Percentiles rank a stretch among this genome's conserved stretches.
These are phyloP conservation scores for Planoprotostelium fungivorum DNA, from an alignment of 78 protist species.

Conservation along the genomic window DNA sequence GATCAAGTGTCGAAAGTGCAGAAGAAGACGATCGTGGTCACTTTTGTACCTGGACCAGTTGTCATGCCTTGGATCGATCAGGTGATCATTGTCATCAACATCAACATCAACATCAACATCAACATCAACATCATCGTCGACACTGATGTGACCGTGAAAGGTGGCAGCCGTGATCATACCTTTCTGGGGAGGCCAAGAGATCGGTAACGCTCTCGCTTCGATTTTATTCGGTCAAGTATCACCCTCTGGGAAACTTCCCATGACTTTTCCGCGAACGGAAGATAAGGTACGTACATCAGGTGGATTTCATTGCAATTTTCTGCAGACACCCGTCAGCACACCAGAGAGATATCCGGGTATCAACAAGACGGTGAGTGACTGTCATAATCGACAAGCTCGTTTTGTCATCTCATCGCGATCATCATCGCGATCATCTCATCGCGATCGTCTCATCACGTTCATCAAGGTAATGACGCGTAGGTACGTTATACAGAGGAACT, in stretches of 20 bases:
- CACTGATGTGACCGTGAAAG: background rate
- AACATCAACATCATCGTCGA: too few relatives aligned
- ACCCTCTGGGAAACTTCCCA: slow-evolving; percentile 53
- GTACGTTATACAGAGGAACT: slow-evolving; percentile 41
- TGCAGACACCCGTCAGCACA: background rate
- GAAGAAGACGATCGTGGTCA: slow-evolving; percentile 4
- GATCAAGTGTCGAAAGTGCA: background rate
- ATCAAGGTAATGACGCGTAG: background rate
- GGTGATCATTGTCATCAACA: slow-evolving; percentile 1
- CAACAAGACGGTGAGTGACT: background rate
- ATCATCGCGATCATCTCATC: background rate
- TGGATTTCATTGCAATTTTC: background rate
- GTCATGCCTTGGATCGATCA: slow-evolving; percentile 35
- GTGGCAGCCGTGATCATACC: background rate
- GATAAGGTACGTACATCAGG: slow-evolving; percentile 13
- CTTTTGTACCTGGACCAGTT: slow-evolving; percentile 38
- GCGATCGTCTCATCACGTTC: background rate
- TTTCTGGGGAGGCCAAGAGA: slow-evolving; percentile 28
- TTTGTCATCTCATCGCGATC: too few relatives aligned
- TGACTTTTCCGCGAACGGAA: slow-evolving; percentile 19
- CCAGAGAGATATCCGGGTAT: slow-evolving; percentile 48
- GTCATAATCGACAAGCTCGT: too few relatives aligned
- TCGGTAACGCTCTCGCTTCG: slow-evolving; percentile 34
- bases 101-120: too few relatives aligned
- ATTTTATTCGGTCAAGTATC: slow-evolving; percentile 44